Percentiles rank a stretch among this genome's conserved stretches.
Evolutionary conservation across 768 basidiomycete species (phyloP).

Genomic region (Phaffia australis): DNA sequence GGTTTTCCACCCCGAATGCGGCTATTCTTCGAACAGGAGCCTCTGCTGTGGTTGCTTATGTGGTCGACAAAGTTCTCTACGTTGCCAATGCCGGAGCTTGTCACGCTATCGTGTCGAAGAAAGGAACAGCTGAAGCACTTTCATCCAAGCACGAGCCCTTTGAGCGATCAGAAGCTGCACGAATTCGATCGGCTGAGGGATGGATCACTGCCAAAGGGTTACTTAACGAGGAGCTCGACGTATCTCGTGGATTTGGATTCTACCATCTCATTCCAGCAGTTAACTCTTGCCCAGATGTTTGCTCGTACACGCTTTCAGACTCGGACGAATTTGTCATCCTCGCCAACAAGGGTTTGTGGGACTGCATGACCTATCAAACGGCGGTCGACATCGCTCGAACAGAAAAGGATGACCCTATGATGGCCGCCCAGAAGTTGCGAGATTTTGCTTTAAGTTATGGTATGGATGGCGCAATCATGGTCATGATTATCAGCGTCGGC

Average conservation of each 20-base stretch:
- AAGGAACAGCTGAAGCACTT: slow-evolving; percentile 59
- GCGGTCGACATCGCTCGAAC: slow-evolving; percentile 89
- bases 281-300: slow-evolving; percentile 75
- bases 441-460: slow-evolving; percentile 97
- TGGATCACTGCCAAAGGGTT: slow-evolving; percentile 85
- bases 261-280: slow-evolving; percentile 80
- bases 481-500: slow-evolving; percentile 83
- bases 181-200: slow-evolving; percentile 86
- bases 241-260: slow-evolving; percentile 89
- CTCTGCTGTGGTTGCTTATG: slow-evolving; percentile 75
- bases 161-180: slow-evolving; percentile 65
- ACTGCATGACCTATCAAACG: slow-evolving; percentile 83
- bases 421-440: slow-evolving; percentile 90
- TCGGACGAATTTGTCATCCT: slow-evolving; percentile 94
- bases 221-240: slow-evolving; percentile 65
- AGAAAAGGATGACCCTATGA: slow-evolving; percentile 61
- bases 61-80: slow-evolving; percentile 65
- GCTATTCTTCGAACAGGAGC: slow-evolving; percentile 59
- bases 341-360: slow-evolving; percentile 86
- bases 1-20: neutral
- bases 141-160: slow-evolving; percentile 82
- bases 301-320: slow-evolving; percentile 56
- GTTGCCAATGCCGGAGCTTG: slow-evolving; percentile 84
- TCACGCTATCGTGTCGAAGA: slow-evolving; percentile 69
- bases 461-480: slow-evolving; percentile 85